phyloP scores from a whole-genome alignment of 148 eudicot genomes.

The Bassia scoparia region DNA sequence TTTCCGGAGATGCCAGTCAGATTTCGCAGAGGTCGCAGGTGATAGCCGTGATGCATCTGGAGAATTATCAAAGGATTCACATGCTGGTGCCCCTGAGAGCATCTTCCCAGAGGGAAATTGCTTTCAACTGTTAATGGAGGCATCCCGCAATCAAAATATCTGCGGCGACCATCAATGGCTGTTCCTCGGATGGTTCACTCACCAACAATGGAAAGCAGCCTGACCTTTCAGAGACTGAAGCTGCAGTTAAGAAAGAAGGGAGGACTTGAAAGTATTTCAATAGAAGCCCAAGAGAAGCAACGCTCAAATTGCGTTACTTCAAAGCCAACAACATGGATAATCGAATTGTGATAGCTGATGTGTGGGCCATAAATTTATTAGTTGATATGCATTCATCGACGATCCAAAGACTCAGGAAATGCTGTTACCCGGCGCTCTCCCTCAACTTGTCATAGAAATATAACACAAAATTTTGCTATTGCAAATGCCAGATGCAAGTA shows the following conservation, averaged over 20 bases:
- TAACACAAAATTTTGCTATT: constrained; percentile 73
- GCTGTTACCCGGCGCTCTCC: constrained; percentile 84
- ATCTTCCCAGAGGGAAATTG: constrained; percentile 43
- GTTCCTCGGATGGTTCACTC: constrained; percentile 58
- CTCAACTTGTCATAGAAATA: constrained; percentile 76
- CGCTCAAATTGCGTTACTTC: constrained; percentile 63
- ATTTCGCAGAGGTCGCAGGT: constrained; percentile 39
- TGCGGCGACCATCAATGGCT: constrained; percentile 61
- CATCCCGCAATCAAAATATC: constrained; percentile 47
- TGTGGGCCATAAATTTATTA: constrained; percentile 63
- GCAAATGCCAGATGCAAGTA: constrained; percentile 71
- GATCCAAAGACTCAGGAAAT: constrained; percentile 61
- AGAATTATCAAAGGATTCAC: constrained; percentile 51
- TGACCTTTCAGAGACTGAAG: constrained; percentile 58
- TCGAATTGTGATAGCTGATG: constrained; percentile 70
- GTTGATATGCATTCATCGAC: constrained; percentile 59
- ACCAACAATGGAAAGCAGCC: constrained; percentile 54
- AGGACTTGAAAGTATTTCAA: constrained; percentile 46
- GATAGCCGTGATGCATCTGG: constrained; percentile 61
- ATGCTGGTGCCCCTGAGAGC: constrained; percentile 33
- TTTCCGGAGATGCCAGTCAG: constrained; percentile 44
- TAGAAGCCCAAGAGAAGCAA: constrained; percentile 58
- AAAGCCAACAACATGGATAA: constrained; percentile 83
- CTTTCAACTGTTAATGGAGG: constrained; percentile 39
- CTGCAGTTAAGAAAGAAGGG: constrained; percentile 50